These are phyloP conservation scores for Erythrophleum ivorense DNA, from an alignment of 331 rosid species.

Conservation along the genomic window DNA sequence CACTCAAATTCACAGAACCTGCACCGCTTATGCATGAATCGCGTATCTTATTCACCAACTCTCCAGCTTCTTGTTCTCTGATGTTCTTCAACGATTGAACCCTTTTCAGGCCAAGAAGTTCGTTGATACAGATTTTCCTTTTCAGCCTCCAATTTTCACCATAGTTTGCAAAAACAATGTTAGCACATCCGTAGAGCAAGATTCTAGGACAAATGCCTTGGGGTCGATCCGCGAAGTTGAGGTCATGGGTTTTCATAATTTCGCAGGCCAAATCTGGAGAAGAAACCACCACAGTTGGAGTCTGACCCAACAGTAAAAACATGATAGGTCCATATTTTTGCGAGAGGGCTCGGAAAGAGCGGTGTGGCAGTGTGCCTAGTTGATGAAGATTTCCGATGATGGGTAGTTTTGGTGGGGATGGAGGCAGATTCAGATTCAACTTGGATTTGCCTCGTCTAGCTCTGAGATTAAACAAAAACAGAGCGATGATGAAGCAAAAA, in stretches of 20 bases:
- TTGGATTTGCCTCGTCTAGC: not conserved
- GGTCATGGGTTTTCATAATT: not conserved
- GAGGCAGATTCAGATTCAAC: not conserved
- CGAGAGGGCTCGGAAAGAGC: constrained; percentile 43
- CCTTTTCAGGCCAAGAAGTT: not conserved
- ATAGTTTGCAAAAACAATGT: not conserved
- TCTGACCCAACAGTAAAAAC: constrained; percentile 49
- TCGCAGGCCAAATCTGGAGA: not conserved
- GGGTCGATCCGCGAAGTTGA: not conserved
- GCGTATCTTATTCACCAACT: not conserved
- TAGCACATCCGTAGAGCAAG: not conserved
- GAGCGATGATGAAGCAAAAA: not conserved
- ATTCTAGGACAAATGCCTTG: not conserved
- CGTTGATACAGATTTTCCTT: not conserved
- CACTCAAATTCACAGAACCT: not conserved
- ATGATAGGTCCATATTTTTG: constrained; percentile 49
- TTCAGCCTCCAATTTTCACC: not conserved
- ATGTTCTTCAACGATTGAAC: not conserved
- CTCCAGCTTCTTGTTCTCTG: not conserved
- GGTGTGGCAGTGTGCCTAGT: constrained; percentile 51
- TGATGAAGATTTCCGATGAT: constrained; percentile 57
- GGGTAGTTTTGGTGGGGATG: constrained; percentile 55
- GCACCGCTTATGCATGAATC: not conserved
- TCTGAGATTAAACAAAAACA: not conserved
- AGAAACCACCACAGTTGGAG: not conserved